Percentiles rank a stretch among this genome's conserved stretches.
These are phyloP conservation scores for Barnettozyma hawaiiensis DNA, from an alignment of 1,139 yeast species.

Conservation along the genomic window DNA sequence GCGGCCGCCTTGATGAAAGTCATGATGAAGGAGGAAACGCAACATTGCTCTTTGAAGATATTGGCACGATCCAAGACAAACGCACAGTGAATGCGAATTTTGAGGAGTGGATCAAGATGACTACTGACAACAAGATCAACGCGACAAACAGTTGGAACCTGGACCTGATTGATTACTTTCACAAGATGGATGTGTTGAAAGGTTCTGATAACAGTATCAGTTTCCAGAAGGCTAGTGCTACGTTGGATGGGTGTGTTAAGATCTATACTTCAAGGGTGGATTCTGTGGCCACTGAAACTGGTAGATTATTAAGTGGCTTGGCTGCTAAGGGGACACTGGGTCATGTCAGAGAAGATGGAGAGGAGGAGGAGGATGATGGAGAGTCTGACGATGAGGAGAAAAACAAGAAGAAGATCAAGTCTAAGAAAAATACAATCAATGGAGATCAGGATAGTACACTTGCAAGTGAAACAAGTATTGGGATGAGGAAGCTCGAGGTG, in stretches of 20 bases:
- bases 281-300: conserved; percentile 88
- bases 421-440: conserved; percentile 23
- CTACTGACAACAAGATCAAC: conserved; percentile 49
- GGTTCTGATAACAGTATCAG: conserved; percentile 64
- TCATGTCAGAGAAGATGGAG: conserved; percentile 32
- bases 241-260: conserved; percentile 81
- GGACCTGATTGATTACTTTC: conserved; percentile 84
- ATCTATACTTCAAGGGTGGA: conserved; percentile 84
- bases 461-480: conserved; percentile 50
- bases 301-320: conserved; percentile 82
- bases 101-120: conserved; percentile 33
- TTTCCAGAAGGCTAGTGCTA: conserved; percentile 73
- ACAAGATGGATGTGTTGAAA: conserved; percentile 55
- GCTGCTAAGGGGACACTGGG: conserved; percentile 30
- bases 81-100: conserved; percentile 37
- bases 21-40: conserved; percentile 33
- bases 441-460: conserved; percentile 40
- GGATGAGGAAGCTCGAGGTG: conserved; percentile 65
- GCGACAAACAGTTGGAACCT: conserved; percentile 72
- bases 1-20: conserved; percentile 27
- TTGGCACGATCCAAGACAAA: neutral
- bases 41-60: neutral
- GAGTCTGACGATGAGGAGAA: conserved; percentile 32
- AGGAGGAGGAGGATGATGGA: conserved; percentile 51
- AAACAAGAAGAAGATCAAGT: conserved; percentile 30